phyloP scores from a whole-genome alignment of 345 rosid species.

The Triadica sebifera region DNA sequence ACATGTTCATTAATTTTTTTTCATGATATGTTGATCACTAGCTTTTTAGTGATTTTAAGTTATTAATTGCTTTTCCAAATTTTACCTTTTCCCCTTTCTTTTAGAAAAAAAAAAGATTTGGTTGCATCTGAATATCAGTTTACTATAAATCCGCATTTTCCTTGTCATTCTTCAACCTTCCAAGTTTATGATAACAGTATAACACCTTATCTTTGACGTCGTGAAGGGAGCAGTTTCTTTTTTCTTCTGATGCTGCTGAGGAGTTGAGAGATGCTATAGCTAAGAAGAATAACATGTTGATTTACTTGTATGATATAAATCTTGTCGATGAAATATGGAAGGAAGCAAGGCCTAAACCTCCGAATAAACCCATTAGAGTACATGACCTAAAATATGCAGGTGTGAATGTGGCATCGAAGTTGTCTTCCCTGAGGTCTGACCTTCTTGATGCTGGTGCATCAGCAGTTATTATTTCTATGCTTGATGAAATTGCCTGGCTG shows the following conservation, averaged over 20 bases:
- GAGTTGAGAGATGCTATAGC: conserved; percentile 80
- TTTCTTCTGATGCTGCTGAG: conserved; percentile 91
- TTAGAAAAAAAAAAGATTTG: too few species aligned
- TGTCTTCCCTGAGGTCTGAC: conserved; percentile 63
- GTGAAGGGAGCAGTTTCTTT: conserved; percentile 98
- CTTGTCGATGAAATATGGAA: conserved; percentile 93
- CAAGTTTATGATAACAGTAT: conserved; percentile 42
- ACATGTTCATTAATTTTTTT: not conserved
- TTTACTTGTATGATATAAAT: conserved; percentile 67
- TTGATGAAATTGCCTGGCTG: conserved; percentile 95
- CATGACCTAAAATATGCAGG: conserved; percentile 92
- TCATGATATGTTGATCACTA: not conserved
- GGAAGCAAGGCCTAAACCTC: conserved; percentile 79
- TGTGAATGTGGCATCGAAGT: conserved; percentile 66
- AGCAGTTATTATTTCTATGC: conserved; percentile 84
- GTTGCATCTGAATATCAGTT: not conserved
- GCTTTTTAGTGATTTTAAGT: not conserved
- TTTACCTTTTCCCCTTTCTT: too few species aligned
- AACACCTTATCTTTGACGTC: conserved; percentile 38
- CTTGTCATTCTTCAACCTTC: conserved; percentile 8
- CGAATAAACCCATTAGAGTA: conserved; percentile 66
- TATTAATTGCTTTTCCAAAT: not conserved
- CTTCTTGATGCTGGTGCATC: conserved; percentile 69
- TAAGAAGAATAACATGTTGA: conserved; percentile 74
- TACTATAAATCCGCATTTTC: not conserved